Base-by-base conservation (phyloP, 2,329 filamentous ascomycete species). In the Cercospora sesami region DNA sequence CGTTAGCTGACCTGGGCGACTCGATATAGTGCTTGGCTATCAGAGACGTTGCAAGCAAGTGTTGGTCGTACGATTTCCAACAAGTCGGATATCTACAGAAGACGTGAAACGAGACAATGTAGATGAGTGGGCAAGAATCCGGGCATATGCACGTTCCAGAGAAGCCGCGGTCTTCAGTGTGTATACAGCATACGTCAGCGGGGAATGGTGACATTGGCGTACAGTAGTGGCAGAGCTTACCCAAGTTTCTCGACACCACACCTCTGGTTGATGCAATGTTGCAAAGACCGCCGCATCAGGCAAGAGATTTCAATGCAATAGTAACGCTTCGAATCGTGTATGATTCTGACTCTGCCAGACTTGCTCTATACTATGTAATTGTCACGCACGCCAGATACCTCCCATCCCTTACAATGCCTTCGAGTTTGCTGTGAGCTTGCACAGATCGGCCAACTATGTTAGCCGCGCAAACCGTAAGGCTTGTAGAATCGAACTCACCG, bases 181-280 rank as follows among this genome's bases (percentile, higher is more conserved):
- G 5, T 59, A 10, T 36, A 31, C 30, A 59, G 30, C 51, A 58
- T 64, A 64, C 62, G 62, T 64, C 62, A 64, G 62, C 62, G 62
- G 62, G 62, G 62, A 53, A 23, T 64, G 62, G 6, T 57, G 62
- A 64, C 51, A 58, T 58, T 64, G 51, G 62, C 62, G 33, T 57
- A 42, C 62, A 59, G 18, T 64, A 64, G 51, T 33, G 33, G 48
- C 61, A 57, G 30, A 64, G 61, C 61, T 64, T 36, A 55, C 61
- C 60, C 45, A 36, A 53, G 28, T 57, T 64, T 57, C 45, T 36
- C 28, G n/a, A 57, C 61, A 16, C 42, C 61, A 64, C 23, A 31
- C 21, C 60, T 51, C 12, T 21, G 7, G 16, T 51, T 53, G 48
- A 18, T 33, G 4, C 28, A 21, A 61, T 61, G 36, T 21, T 28